Evolutionary conservation across 1,284 basidiomycete species (phyloP).

Genomic region (Trametes hirsuta): DNA sequence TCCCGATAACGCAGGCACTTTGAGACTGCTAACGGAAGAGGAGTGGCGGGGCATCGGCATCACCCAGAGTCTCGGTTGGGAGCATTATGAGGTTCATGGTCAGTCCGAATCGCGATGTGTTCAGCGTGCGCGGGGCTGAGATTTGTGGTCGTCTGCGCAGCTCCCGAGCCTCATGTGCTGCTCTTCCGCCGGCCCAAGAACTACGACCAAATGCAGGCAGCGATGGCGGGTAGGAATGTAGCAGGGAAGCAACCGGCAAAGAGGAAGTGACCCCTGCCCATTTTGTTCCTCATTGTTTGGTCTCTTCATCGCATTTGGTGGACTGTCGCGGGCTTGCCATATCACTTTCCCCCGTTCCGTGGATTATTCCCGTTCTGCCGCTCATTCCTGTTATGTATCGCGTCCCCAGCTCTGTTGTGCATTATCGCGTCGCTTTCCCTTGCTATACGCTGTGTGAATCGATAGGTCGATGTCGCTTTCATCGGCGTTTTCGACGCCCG

Average conservation of each 20-base stretch:
- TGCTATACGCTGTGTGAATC: slow-evolving; percentile 25
- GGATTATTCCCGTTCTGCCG: slow-evolving; percentile 13
- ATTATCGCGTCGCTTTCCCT: slow-evolving; percentile 26
- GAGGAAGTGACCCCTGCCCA: slow-evolving; percentile 32
- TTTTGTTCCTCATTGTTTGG: neutral
- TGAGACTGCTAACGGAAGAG: slow-evolving; percentile 82
- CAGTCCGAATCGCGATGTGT: slow-evolving; percentile 31
- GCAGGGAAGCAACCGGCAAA: slow-evolving; percentile 32
- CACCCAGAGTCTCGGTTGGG: slow-evolving; percentile 95
- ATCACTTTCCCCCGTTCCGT: slow-evolving; percentile 5
- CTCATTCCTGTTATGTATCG: slow-evolving; percentile 17
- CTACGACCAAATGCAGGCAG: slow-evolving; percentile 43
- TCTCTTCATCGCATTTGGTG: slow-evolving; percentile 3
- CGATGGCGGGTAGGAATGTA: slow-evolving; percentile 23
- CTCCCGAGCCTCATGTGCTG: slow-evolving; percentile 85
- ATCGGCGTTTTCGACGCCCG: neutral
- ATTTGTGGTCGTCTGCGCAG: slow-evolving; percentile 41
- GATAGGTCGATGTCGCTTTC: slow-evolving; percentile 6
- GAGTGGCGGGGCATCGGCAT: slow-evolving; percentile 98
- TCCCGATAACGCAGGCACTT: slow-evolving; percentile 74
- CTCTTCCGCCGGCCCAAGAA: slow-evolving; percentile 77
- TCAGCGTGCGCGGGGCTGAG: neutral
- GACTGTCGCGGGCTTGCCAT: slow-evolving; percentile 9
- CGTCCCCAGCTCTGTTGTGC: slow-evolving; percentile 27
- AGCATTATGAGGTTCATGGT: slow-evolving; percentile 98